Evolutionary conservation across 805 yeast species (phyloP).

Genomic region (Candida montana): DNA sequence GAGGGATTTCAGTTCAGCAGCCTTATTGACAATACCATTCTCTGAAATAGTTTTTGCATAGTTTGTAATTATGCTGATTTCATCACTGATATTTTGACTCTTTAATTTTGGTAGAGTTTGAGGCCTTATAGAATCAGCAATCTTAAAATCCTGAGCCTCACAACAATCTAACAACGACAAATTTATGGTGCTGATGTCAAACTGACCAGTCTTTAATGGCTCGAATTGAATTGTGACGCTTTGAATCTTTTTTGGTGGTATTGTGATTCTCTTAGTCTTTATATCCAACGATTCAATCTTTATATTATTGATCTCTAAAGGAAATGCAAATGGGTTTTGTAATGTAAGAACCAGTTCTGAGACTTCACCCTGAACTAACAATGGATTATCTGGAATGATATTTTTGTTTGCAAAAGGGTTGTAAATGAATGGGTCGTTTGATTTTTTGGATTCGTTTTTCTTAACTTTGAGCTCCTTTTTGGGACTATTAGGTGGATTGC

Average conservation of each 20-base stretch:
- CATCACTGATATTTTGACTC: background rate
- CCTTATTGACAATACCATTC: slow-evolving; percentile 15
- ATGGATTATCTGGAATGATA: slow-evolving; percentile 20
- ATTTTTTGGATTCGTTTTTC: slow-evolving; percentile 6
- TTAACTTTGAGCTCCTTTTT: slow-evolving; percentile 13
- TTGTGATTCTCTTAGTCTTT: slow-evolving; percentile 26
- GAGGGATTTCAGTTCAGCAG: slow-evolving; percentile 25
- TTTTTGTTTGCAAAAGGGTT: slow-evolving; percentile 45
- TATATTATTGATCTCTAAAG: slow-evolving; percentile 52
- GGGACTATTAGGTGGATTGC: slow-evolving; percentile 24
- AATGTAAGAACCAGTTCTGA: slow-evolving; percentile 51
- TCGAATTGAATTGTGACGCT: slow-evolving; percentile 40
- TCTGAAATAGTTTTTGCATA: slow-evolving; percentile 15
- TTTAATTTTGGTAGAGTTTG: slow-evolving; percentile 26
- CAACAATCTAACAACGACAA: slow-evolving; percentile 48
- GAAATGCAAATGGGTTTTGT: slow-evolving; percentile 80
- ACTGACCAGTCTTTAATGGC: slow-evolving; percentile 43
- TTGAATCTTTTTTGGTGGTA: slow-evolving; percentile 34
- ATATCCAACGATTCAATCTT: slow-evolving; percentile 31
- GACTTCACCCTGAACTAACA: slow-evolving; percentile 57
- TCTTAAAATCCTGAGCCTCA: slow-evolving; percentile 36
- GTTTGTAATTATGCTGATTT: slow-evolving; percentile 1
- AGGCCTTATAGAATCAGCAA: slow-evolving; percentile 29
- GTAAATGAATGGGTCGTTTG: slow-evolving; percentile 41
- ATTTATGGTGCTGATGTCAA: slow-evolving; percentile 46